phyloP scores from a whole-genome alignment of 306 rosid species.

The Begonia peltatifolia region DNA sequence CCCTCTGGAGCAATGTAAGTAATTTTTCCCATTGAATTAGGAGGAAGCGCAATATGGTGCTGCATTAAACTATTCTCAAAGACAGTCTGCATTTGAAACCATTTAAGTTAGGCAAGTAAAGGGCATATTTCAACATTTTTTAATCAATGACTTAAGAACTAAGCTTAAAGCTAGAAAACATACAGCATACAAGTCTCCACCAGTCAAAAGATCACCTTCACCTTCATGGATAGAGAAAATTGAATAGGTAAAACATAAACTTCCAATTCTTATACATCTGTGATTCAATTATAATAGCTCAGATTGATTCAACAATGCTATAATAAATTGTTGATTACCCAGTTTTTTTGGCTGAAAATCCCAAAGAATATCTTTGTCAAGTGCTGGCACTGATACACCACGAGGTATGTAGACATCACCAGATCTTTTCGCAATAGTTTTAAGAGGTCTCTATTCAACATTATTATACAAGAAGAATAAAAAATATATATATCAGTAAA shows the following conservation, averaged over 20 bases:
- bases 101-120: too few species aligned
- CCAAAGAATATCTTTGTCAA: slow-evolving; percentile 92
- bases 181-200: slow-evolving; percentile 98
- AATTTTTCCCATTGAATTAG: slow-evolving; percentile 95
- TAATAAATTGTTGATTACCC: slow-evolving; percentile 23
- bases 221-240: slow-evolving; percentile 34
- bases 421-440: slow-evolving; percentile 85
- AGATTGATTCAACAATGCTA: too few species aligned
- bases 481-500: too few species aligned
- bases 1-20: slow-evolving; percentile 81
- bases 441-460: slow-evolving; percentile 70
- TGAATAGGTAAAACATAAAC: not conserved
- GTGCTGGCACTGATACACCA: slow-evolving; percentile 95
- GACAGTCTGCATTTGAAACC: slow-evolving; percentile 48
- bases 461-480: too few species aligned
- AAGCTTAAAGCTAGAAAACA: slow-evolving; percentile 14
- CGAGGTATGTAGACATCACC: slow-evolving; percentile 99
- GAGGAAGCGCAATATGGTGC: slow-evolving; percentile 89
- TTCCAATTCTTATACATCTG: too few species aligned
- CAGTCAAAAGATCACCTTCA: slow-evolving; percentile 84
- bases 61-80: slow-evolving; percentile 85
- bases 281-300: too few species aligned
- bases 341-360: slow-evolving; percentile 86
- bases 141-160: too few species aligned
- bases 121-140: too few species aligned